Base-by-base conservation (phyloP, 345 rosid genomes). In the Angophora floribunda region DNA sequence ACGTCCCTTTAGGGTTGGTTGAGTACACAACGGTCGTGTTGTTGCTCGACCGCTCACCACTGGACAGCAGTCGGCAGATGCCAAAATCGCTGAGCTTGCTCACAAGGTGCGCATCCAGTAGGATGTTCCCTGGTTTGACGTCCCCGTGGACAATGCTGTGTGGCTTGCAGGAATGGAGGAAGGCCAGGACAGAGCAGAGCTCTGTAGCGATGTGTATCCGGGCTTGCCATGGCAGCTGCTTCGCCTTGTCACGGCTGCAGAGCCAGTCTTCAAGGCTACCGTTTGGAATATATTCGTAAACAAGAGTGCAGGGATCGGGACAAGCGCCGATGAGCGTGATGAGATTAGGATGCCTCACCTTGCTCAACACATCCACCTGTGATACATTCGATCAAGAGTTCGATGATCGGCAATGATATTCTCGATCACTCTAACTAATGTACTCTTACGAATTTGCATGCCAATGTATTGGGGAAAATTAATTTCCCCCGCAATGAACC, bases 261-360 rank as follows among this genome's bases (percentile, higher is more conserved):
- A 97, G 95, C 86, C 97, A 93, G 86, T 97, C 97, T 92, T 97
- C 99, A 75, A 96, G 98, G 88, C 98, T 97, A 78, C 99, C 99
- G 91, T 95, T 95, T 36, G 13, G 97, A 87, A 96, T 92, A 92
- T 91, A 95, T 90, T 96, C 97, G 12, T 96, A 95, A 65, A 96
- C 79, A 52, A 97, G 99, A 92, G 94, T 86, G 94, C 95, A 95
- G 24, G 93, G 95, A 85, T 96, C 99, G 4, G 98, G 97, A 91
- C 98, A 97, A 87, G 97, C 94, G 89, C 99, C 99, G 86, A 96
- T 92, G 78, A 97, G 91, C 41, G 41, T 36, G 41, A 36, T 36
- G 41, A 36, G 41, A 95, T 97, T 95, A 41, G 97, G 98, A 92
- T 97, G 99, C 89, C 98, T 92, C 88, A 93, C 91, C 92, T 94